These are phyloP conservation scores for Metschnikowia sp. DNA, from an alignment of 805 yeast genomes.

Conservation along the genomic window DNA sequence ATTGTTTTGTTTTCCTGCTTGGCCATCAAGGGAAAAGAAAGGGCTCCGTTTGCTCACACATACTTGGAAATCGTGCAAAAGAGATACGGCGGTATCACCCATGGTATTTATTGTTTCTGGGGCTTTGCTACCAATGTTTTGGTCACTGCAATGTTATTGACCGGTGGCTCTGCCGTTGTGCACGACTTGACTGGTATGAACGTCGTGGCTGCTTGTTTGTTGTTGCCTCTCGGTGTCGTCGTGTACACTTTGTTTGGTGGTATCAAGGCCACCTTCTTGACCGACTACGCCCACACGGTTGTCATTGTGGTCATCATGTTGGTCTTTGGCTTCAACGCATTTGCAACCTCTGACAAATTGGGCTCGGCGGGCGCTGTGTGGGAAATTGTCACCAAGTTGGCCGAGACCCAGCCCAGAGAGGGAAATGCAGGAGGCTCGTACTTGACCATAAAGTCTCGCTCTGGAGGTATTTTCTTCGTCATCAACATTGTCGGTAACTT, in stretches of 20 bases:
- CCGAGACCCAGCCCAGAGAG: constrained; percentile 56
- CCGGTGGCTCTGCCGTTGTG: constrained; percentile 88
- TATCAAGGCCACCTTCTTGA: constrained; percentile 44
- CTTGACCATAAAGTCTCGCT: constrained; percentile 79
- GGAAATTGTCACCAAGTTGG: constrained; percentile 65
- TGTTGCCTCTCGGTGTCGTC: constrained; percentile 76
- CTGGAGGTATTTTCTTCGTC: constrained; percentile 87
- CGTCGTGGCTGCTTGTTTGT: constrained; percentile 75
- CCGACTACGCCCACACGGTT: constrained; percentile 43
- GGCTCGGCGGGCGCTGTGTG: constrained; percentile 85
- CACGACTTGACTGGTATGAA: constrained; percentile 79
- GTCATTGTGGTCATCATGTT: constrained; percentile 73
- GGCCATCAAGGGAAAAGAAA: constrained; percentile 84
- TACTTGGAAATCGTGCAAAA: constrained; percentile 80
- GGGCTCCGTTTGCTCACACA: constrained; percentile 91
- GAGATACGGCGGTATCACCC: constrained; percentile 78
- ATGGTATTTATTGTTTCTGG: constrained; percentile 66
- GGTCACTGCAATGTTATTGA: constrained; percentile 87
- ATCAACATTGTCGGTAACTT: constrained; percentile 85
- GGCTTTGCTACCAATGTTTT: constrained; percentile 85
- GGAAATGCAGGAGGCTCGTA: constrained; percentile 88
- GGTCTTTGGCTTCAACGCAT: constrained; percentile 77
- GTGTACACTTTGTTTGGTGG: constrained; percentile 44
- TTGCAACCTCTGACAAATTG: constrained; percentile 60
- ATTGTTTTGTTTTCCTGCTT: constrained; percentile 80